Evolutionary conservation across 345 rosid genomes (phyloP).

Genomic region (Rubroshorea leprosula): DNA sequence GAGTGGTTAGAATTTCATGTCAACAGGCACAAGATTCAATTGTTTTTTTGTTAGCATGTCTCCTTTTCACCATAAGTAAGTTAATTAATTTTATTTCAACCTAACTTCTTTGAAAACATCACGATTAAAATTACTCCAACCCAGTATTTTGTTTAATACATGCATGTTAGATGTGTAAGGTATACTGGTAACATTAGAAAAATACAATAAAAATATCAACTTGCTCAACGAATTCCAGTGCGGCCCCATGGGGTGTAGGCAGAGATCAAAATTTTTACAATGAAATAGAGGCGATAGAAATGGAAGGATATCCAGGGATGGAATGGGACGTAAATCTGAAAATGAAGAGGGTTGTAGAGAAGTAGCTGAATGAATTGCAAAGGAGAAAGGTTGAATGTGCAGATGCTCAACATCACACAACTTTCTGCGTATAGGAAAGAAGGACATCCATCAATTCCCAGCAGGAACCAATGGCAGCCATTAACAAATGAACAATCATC

Average conservation of each 20-base stretch:
- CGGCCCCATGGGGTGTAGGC: slow-evolving; percentile 67
- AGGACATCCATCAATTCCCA: slow-evolving; percentile 58
- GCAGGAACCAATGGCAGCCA: slow-evolving; percentile 62
- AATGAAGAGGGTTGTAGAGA: slow-evolving; percentile 47
- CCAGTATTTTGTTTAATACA: too few relatives aligned
- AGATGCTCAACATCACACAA: slow-evolving; percentile 65
- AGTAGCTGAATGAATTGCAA: slow-evolving; percentile 27
- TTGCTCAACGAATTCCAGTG: slow-evolving; percentile 43
- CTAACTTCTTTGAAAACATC: too few relatives aligned
- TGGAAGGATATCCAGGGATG: slow-evolving; percentile 49
- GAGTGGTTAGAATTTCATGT: slow-evolving; percentile 75
- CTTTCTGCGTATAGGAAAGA: slow-evolving; percentile 71
- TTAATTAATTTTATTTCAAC: not conserved
- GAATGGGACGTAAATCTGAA: slow-evolving; percentile 31
- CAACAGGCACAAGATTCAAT: slow-evolving; percentile 49
- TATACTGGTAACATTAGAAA: too few relatives aligned
- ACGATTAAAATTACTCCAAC: too few relatives aligned
- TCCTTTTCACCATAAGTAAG: slow-evolving; percentile 78
- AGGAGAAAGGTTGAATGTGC: slow-evolving; percentile 42
- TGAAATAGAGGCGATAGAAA: slow-evolving; percentile 42
- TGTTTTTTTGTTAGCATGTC: slow-evolving; percentile 85
- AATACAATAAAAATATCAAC: too few relatives aligned
- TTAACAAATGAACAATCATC: slow-evolving; percentile 34
- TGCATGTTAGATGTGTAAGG: too few relatives aligned
- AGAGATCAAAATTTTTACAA: slow-evolving; percentile 44